These are phyloP conservation scores for Aureobasidium sp. DNA, from an alignment of 2,329 filamentous ascomycete species.

Conservation along the genomic window DNA sequence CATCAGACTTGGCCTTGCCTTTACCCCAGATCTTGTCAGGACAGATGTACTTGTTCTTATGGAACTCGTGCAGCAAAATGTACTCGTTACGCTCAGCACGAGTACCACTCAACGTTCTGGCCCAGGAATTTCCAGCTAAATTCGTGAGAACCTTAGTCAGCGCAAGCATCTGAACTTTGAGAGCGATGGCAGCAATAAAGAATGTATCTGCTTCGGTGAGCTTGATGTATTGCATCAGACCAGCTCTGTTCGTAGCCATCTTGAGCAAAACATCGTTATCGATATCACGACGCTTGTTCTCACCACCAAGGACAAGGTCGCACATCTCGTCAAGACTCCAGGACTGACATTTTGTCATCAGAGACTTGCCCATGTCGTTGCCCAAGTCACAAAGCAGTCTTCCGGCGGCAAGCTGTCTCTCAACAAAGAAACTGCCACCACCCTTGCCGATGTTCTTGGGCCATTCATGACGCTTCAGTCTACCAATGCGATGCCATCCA, in stretches of 20 bases:
- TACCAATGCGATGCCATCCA: conserved; percentile 88
- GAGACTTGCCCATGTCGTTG: conserved; percentile 94
- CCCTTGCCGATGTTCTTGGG: conserved; percentile 78
- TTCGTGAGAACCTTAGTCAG: conserved; percentile 94
- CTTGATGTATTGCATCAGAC: conserved; percentile 85
- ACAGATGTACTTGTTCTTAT: conserved; percentile 95
- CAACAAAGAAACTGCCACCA: conserved; percentile 85
- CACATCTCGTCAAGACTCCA: conserved; percentile 99
- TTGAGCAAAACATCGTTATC: conserved; percentile 83
- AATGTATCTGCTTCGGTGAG: conserved; percentile 95
- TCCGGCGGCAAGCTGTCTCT: conserved; percentile 82
- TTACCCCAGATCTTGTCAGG: conserved; percentile 87
- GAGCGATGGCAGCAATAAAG: conserved; percentile 83
- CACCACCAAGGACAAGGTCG: conserved; percentile 71
- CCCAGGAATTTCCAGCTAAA: conserved; percentile 96
- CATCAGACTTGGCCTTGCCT: conserved; percentile 64
- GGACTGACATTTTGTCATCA: conserved; percentile 94
- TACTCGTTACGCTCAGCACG: conserved; percentile 97
- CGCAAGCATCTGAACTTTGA: conserved; percentile 85
- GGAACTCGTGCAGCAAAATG: conserved; percentile 95
- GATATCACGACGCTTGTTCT: conserved; percentile 69
- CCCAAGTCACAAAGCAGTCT: conserved; percentile 87
- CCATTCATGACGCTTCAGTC: conserved; percentile 78
- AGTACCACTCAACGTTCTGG: conserved; percentile 88
- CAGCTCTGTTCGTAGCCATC: conserved; percentile 70